Base-by-base conservation (phyloP, 768 basidiomycete genomes). In the Vishniacozyma victoriae region DNA sequence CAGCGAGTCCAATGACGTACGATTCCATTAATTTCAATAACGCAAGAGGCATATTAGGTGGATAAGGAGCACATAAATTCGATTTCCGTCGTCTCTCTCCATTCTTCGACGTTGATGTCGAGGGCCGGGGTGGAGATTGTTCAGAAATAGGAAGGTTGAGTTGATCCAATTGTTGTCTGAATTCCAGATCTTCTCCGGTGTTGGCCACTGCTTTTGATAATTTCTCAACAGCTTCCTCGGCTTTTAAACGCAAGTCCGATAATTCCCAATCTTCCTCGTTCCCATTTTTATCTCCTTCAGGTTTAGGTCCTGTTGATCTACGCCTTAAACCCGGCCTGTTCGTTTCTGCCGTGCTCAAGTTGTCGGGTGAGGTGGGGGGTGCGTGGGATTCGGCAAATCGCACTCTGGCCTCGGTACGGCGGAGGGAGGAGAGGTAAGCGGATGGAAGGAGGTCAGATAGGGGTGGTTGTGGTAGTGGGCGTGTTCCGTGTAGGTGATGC, bases 331-430 rank as follows among this genome's bases (percentile, higher is more conserved):
- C 62, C 2, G 65, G 65, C 29, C 59, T 31, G 14, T 23, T 16
- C 11, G 13, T 29, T 22, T 36, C 16, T 9, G 35, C 14, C 7
- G 31, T 14, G 9, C 29, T 9, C 9, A 9, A 14, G n/a, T 37
- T 23, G 9, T 20, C 9, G 12, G 29, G 24, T 25, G 44, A 38
- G 18, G 19, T 20, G 20, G 40, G 11, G 27, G 41, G 38, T 29
- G 48, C 36, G 46, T 61, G 60, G 13, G 55, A 36, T 35, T 61
- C 61, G 24, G 61, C 60, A 40, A 72, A 72, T 14, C 70, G 54
- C 12, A 72, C 70, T 7, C 70, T 54, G 6, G 60, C 59, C 33
- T 67, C 65, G 7, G 70, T 71, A 6, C 67, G 58, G 22, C 63
- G 62, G 12, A 69, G 50, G 0, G 63, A 66, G 12, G 65, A 50